Conservation (phyloP, 2,329 filamentous ascomycete genomes). For the Ophiostoma tasmaniense region DNA sequence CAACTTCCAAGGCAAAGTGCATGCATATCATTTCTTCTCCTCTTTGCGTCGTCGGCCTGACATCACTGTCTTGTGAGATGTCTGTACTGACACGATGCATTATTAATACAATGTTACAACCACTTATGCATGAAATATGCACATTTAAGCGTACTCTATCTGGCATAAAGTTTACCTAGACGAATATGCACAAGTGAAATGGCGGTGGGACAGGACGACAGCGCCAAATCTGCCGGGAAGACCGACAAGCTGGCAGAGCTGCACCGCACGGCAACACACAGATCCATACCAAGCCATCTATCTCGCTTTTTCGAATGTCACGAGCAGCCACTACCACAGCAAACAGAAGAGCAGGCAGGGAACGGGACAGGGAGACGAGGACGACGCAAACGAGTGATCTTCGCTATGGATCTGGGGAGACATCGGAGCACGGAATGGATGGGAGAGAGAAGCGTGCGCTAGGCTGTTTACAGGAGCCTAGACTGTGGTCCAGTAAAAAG, state of each 20-base stretch:
- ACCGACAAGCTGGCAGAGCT: background rate
- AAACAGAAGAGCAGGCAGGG: background rate
- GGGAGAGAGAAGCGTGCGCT: background rate
- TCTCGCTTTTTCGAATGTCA: background rate
- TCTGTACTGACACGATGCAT: background rate
- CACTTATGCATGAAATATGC: background rate
- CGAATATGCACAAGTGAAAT: background rate
- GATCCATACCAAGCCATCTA: background rate
- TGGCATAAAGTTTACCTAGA: too few relatives aligned
- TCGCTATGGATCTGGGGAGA: background rate
- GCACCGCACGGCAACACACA: background rate
- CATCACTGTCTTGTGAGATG: background rate
- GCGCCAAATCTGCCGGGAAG: background rate
- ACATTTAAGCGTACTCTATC: background rate
- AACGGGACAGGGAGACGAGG: too few relatives aligned
- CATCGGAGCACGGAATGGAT: conserved; percentile 1
- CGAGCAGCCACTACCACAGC: background rate
- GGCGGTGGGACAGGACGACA: background rate
- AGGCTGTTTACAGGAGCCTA: background rate
- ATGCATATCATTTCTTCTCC: background rate
- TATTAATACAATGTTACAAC: background rate
- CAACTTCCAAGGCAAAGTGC: background rate
- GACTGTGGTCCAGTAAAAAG: background rate
- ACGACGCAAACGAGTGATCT: background rate
- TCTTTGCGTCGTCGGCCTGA: background rate